Conservation (phyloP, 352 stramenopile species). For the Globisporangium spinosum region DNA sequence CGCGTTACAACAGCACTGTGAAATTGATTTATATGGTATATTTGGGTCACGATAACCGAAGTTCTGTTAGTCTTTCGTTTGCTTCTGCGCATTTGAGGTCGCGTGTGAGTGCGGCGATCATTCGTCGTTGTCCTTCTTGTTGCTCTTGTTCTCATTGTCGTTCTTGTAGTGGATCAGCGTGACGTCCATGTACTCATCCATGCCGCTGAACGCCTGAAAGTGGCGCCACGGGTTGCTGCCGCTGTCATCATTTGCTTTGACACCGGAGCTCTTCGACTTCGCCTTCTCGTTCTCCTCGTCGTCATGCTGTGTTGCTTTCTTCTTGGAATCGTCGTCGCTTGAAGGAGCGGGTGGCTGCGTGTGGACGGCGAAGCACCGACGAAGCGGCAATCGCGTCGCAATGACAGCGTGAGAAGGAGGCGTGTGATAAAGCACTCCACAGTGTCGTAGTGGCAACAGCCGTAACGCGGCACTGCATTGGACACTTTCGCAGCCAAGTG, state of each 20-base stretch:
- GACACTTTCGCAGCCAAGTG: neutral
- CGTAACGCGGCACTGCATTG: neutral
- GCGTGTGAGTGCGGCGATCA: neutral
- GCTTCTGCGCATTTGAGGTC: neutral
- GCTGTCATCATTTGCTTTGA: neutral
- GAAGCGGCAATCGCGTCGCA: neutral
- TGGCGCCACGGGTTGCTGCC: constrained; percentile 39
- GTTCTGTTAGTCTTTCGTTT: neutral
- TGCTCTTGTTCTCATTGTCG: neutral
- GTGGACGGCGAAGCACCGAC: neutral
- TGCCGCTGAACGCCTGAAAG: constrained; percentile 57
- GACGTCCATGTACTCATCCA: constrained; percentile 69
- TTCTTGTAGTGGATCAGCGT: constrained; percentile 71
- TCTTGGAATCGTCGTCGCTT: neutral
- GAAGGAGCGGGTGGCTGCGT: neutral
- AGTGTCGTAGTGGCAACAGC: neutral
- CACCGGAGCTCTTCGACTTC: neutral
- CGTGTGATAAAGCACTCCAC: neutral
- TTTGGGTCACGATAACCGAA: constrained; percentile 2
- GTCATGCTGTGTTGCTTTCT: neutral
- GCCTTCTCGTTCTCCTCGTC: neutral
- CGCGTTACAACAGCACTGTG: constrained; percentile 11
- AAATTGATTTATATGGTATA: constrained; percentile 21
- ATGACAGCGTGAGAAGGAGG: neutral
- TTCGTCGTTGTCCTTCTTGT: neutral